Evolutionary conservation across 805 yeast genomes (phyloP), one percentile per base, ranked within the genome.

Genomic region (Hanseniaspora pseudoguilliermondii): DNA sequence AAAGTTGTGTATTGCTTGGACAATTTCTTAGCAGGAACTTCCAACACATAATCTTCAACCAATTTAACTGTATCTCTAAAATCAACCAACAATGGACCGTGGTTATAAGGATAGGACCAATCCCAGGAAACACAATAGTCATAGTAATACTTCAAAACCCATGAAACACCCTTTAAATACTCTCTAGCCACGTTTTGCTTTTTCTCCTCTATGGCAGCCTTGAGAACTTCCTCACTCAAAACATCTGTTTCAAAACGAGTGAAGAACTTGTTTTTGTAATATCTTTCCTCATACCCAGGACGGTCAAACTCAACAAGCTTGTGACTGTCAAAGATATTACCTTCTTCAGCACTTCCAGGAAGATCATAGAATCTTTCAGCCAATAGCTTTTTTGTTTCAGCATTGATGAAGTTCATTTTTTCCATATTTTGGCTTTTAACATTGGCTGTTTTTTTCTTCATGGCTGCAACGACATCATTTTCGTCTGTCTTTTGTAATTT

Each of bases 71-170:
- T 61, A 25, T 81, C 78, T 2, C 68, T 73, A 63, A 93, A 86
- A 67, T 93, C 99, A 6, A 83, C 77, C 0, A 97, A 97, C 75
- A 93, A 90, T 23, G 99, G 99, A 0, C 98, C 97, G 71, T 93
- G 95, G 66, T 93, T 97, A 66, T 83, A 91, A 0, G 97, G 98
- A 64, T 84, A 93, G 68, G 81, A 93, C 98, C 98, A 93, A 55
- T 83, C 83, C 99, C 99, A 93, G 0, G 97, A 91, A 0, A 96
- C 95, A 71, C 97, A 91, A 2, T 97, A 97, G 69, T 93, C 97
- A 68, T 87, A 91, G 70, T 93, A 93, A 68, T 93, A 93, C 54
- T 87, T 70, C 60, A 93, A 73, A 1, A 84, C 95, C 99, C 99
- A 93, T n/a, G 96, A 81, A 4, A 93, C 85, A 59, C 99, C 99